Conservation (phyloP, 2,329 filamentous ascomycete species). For the Biscogniauxia mediterranea region DNA sequence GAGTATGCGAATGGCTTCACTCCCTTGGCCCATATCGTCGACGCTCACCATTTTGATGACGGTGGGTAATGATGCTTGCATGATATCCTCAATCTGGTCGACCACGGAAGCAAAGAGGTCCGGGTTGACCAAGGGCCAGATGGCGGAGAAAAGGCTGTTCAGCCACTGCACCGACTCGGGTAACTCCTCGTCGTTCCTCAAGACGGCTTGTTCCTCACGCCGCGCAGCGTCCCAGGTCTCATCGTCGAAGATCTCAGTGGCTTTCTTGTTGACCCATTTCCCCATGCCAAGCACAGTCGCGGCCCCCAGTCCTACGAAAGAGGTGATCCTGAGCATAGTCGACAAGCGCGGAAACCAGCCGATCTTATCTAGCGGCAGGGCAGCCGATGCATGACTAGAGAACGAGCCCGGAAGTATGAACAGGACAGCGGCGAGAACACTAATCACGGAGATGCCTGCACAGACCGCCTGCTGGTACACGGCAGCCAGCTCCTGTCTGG, state of each 20-base stretch:
- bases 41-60: conserved; percentile 72
- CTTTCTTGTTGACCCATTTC: conserved; percentile 60
- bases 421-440: conserved; percentile 27
- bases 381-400: conserved; percentile 8
- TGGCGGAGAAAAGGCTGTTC: conserved; percentile 63
- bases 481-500: conserved; percentile 33
- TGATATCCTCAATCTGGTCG: conserved; percentile 74
- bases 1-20: conserved; percentile 66
- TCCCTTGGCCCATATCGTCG: conserved; percentile 74
- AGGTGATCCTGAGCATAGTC: conserved; percentile 21
- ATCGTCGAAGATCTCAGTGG: conserved; percentile 63
- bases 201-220: conserved; percentile 46
- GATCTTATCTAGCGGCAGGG: background rate
- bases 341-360: conserved; percentile 15
- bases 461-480: conserved; percentile 37
- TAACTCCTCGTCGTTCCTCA: conserved; percentile 44
- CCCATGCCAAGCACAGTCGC: conserved; percentile 45
- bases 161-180: conserved; percentile 71
- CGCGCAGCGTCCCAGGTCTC: conserved; percentile 67
- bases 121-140: conserved; percentile 75
- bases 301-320: conserved; percentile 29
- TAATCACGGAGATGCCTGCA: conserved; percentile 35
- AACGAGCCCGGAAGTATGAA: conserved; percentile 26
- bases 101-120: conserved; percentile 68
- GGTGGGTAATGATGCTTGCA: conserved; percentile 72